These are phyloP conservation scores for Fusarium chuoi DNA, from an alignment of 2,329 filamentous ascomycete genomes.

Conservation along the genomic window DNA sequence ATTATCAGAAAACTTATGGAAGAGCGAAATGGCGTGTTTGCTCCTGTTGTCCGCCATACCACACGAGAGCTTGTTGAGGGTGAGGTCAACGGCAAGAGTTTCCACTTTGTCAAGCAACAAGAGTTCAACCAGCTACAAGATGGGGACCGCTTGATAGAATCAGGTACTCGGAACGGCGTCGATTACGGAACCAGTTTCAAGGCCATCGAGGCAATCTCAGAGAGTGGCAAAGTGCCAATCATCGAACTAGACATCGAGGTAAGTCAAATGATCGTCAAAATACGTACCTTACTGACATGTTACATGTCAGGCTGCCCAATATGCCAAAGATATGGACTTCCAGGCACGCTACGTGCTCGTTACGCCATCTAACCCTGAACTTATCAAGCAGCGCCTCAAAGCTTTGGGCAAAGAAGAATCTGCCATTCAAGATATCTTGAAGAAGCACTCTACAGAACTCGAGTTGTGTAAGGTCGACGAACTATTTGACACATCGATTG, in stretches of 20 bases:
- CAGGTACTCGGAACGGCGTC: conserved; percentile 58
- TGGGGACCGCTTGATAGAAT: conserved; percentile 69
- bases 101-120: conserved; percentile 65
- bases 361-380: conserved; percentile 51
- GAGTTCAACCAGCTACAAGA: conserved; percentile 69
- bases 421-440: conserved; percentile 38
- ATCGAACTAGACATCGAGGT: conserved; percentile 65
- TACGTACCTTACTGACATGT: neutral
- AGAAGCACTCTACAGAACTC: conserved; percentile 35
- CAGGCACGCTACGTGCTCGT: conserved; percentile 66
- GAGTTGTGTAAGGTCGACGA: conserved; percentile 43
- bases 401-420: conserved; percentile 40
- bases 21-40: conserved; percentile 73
- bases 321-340: conserved; percentile 67
- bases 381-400: conserved; percentile 45
- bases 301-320: conserved; percentile 61
- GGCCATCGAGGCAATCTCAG: conserved; percentile 61
- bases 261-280: conserved; percentile 39
- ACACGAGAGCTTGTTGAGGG: conserved; percentile 61
- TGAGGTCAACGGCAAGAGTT: conserved; percentile 63
- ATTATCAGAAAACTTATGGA: conserved; percentile 72
- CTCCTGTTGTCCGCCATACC: conserved; percentile 64
- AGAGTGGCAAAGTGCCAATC: conserved; percentile 68
- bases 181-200: conserved; percentile 68
- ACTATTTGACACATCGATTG: conserved; percentile 44